Conservation (phyloP, 106 monocot genomes). For the Vanilla planifolia region DNA sequence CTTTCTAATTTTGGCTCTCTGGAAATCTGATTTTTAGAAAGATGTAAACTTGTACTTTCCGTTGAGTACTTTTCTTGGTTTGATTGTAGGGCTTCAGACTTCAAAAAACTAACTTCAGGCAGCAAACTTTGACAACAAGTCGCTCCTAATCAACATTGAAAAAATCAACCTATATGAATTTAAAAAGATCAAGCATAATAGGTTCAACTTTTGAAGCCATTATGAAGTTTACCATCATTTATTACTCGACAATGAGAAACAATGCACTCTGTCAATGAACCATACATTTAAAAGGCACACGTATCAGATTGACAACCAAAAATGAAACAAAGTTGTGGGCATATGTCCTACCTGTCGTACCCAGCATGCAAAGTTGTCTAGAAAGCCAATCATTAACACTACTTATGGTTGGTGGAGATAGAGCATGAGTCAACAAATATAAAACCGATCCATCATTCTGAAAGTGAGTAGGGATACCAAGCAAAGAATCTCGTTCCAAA, state of each 20-base stretch:
- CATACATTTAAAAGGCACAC: neutral
- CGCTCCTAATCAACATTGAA: constrained; percentile 6
- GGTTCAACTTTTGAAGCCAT: neutral
- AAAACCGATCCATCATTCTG: constrained; percentile 90
- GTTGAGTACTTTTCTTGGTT: constrained; percentile 13
- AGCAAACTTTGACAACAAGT: neutral
- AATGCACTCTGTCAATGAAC: constrained; percentile 2
- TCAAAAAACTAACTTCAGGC: neutral
- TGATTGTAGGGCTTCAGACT: constrained; percentile 9
- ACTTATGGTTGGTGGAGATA: constrained; percentile 49
- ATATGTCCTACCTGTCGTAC: constrained; percentile 12
- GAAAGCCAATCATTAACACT: constrained; percentile 58
- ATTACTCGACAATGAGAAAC: neutral
- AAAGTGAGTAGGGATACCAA: constrained; percentile 72
- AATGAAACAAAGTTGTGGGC: neutral
- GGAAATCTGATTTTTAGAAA: neutral
- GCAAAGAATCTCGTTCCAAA: constrained; percentile 17
- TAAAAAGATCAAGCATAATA: neutral
- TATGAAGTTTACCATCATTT: neutral
- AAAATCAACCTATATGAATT: neutral
- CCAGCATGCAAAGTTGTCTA: constrained; percentile 4
- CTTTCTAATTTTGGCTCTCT: constrained; percentile 3
- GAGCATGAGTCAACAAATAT: constrained; percentile 68
- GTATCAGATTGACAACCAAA: neutral
- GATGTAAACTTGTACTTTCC: constrained; percentile 2